Evolutionary conservation across 768 basidiomycete genomes (phyloP), one percentile per base, ranked within the genome.

Genomic region (Galerina sulciceps): DNA sequence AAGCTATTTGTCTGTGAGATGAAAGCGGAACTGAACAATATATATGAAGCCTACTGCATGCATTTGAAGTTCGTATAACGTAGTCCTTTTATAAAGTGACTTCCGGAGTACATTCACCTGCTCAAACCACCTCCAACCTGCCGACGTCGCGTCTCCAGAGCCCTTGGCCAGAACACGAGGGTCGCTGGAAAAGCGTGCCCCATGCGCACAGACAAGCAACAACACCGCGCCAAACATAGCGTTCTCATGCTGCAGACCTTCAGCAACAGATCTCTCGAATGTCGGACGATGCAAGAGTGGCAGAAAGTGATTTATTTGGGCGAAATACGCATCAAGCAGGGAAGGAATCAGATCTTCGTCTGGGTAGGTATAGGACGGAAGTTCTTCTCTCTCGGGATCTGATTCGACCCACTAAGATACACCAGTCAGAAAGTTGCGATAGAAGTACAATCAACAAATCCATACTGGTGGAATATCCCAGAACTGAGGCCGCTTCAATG

Each of bases 221-320:
- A 89, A 75, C 2, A 80, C 76, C 1, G 73, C 72, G 0, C 79
- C 80, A 66, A 91, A 91, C 55, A 67, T 65, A 8, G 75, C 20
- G 55, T 90, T 81, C 1, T 67, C 72, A 10, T 75, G 67, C 67
- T 92, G 86, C 3, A 85, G 64, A 1, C 81, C 80, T 6, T 81
- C 75, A 1, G 66, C 66, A 40, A 89, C 69, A 20, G 79, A 75
- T 34, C 72, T 71, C 42, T 87, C 80, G 61, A 95, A 94, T 15
- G 84, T 84, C 0, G 86, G 86, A 0, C 86, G 82, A 66, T 94
- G 93, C 2, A 96, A 74, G 9, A 95, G 75, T 1, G 93, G 91
- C 1, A 82, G 67, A 47, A 83, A 76, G 3, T 68, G 59, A 63
- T 93, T 89, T 59, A 81, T 60, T 35, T 83, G 63, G 0, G 60